Conservation (phyloP, 805 yeast species). For the Starmera amethionina region DNA sequence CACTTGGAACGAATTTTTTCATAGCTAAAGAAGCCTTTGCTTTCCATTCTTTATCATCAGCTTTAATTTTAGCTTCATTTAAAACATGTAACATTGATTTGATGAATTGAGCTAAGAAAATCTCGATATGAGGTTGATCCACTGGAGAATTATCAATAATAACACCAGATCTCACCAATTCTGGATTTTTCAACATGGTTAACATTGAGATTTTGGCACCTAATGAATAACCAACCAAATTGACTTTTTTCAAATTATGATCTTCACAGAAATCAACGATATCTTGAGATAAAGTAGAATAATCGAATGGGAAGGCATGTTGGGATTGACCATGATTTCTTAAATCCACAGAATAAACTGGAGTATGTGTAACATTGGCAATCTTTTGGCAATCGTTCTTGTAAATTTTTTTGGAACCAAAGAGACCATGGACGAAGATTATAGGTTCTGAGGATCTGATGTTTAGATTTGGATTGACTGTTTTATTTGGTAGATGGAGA, state of each 20-base stretch:
- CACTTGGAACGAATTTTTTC: slow-evolving; percentile 14
- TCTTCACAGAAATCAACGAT: slow-evolving; percentile 25
- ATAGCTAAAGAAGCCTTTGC: slow-evolving; percentile 14
- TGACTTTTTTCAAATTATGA: slow-evolving; percentile 19
- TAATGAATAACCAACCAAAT: slow-evolving; percentile 37
- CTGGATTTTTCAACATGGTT: slow-evolving; percentile 29
- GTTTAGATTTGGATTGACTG: slow-evolving; percentile 16
- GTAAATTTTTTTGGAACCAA: slow-evolving; percentile 35
- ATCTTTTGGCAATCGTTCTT: slow-evolving; percentile 26
- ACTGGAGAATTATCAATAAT: slow-evolving; percentile 40
- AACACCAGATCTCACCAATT: slow-evolving; percentile 25
- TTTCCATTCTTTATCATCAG: slow-evolving; percentile 18
- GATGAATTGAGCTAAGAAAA: slow-evolving; percentile 24
- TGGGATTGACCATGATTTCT: slow-evolving; percentile 39
- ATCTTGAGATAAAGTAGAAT: slow-evolving; percentile 31
- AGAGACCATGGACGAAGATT: slow-evolving; percentile 37
- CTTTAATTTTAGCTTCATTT: slow-evolving; percentile 10
- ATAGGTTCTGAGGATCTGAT: slow-evolving; percentile 22
- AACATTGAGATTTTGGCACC: slow-evolving; percentile 44
- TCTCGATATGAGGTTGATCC: slow-evolving; percentile 20
- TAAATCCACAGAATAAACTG: slow-evolving; percentile 33
- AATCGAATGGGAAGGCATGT: slow-evolving; percentile 32
- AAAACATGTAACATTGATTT: slow-evolving; percentile 30
- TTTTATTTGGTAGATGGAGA: slow-evolving; percentile 17
- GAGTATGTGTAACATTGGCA: slow-evolving; percentile 20